Evolutionary conservation across 164 flowering plant species (phyloP).

Genomic region (Macadamia tetraphylla): DNA sequence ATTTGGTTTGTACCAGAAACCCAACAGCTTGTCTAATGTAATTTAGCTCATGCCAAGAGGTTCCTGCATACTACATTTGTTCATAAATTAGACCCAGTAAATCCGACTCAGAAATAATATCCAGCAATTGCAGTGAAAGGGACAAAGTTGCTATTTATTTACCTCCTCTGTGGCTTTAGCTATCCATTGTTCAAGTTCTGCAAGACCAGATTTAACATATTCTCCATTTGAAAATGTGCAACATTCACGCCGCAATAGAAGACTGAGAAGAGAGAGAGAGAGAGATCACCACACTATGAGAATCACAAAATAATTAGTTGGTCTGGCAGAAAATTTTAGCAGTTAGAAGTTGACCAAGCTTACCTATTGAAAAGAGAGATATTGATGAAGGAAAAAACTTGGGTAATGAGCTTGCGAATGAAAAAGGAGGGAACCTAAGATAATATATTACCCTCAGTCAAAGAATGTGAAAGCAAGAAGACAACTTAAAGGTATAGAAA

Average conservation of each 20-base stretch:
- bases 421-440: constrained; percentile 87
- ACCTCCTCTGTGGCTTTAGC: constrained; percentile 81
- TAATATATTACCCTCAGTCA: constrained; percentile 3
- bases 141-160: background rate
- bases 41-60: constrained; percentile 92
- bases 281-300: constrained; percentile 9
- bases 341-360: background rate
- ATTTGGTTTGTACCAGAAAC: constrained; percentile 63
- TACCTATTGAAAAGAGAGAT: constrained; percentile 91
- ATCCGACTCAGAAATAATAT: background rate
- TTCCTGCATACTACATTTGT: constrained; percentile 78
- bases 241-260: constrained; percentile 90
- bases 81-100: constrained; percentile 13
- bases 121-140: background rate
- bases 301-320: background rate
- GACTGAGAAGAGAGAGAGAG: constrained; percentile 34
- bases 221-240: constrained; percentile 97
- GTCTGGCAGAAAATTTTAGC: background rate
- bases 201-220: constrained; percentile 93
- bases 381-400: constrained; percentile 94
- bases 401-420: constrained; percentile 84
- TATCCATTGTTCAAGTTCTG: constrained; percentile 91
- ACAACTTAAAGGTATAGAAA: background rate
- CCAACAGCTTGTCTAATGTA: constrained; percentile 99
- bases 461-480: background rate